phyloP scores from a whole-genome alignment of 495 filamentous ascomycete genomes.

The Aspergillus homomorphus region DNA sequence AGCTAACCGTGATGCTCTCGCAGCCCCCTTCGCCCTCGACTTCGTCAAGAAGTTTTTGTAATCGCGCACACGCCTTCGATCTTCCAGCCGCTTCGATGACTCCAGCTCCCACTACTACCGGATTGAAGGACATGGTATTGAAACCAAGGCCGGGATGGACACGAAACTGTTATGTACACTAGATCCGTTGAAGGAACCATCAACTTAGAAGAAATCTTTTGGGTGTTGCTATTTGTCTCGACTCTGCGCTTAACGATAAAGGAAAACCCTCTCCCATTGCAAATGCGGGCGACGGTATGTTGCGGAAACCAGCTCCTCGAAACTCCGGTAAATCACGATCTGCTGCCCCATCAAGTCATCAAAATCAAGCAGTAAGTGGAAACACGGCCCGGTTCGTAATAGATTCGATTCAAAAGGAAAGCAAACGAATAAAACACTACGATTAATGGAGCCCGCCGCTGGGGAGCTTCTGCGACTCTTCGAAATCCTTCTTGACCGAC shows the following conservation, averaged over 20 bases:
- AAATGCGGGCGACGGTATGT: not conserved
- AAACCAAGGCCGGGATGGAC: not conserved
- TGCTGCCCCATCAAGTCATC: not conserved
- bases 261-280: not conserved
- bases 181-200: not conserved
- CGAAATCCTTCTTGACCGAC: conserved; percentile 73
- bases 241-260: not conserved
- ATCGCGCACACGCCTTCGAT: conserved; percentile 14
- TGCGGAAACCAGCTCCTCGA: conserved; percentile 16
- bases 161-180: not conserved
- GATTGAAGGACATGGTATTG: not conserved
- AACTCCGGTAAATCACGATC: conserved; percentile 7
- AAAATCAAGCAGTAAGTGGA: not conserved
- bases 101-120: not conserved
- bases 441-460: conserved; percentile 1
- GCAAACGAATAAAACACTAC: conserved; percentile 12
- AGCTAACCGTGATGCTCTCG: not conserved
- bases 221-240: not conserved
- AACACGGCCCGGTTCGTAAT: not conserved
- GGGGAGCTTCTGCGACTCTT: conserved; percentile 62
- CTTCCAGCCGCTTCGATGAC: not conserved
- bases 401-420: not conserved
- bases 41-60: conserved; percentile 73
- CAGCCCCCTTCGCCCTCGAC: conserved; percentile 82
- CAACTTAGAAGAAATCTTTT: not conserved